A percentile compares a stretch with the other conserved stretches of the same genome.
Conservation (phyloP, 2,329 filamentous ascomycete species). For the Bisporella sp. region DNA sequence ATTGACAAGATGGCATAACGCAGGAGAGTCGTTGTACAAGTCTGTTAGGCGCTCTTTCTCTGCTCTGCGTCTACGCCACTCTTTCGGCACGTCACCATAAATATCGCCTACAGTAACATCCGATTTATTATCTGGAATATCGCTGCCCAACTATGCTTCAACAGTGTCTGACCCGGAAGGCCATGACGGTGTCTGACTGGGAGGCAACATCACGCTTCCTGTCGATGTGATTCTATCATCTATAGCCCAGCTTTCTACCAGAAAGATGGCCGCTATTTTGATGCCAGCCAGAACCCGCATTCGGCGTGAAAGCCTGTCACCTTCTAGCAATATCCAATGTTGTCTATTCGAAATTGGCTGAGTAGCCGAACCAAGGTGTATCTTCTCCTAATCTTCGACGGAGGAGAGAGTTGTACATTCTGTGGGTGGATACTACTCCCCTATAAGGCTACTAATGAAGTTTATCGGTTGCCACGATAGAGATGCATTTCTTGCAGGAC, state of each 20-base stretch:
- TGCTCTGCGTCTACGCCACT: no score
- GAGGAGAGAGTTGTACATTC: constrained; percentile 4
- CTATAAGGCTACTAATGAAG: neutral
- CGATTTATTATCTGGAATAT: neutral
- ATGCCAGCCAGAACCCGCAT: constrained; percentile 1
- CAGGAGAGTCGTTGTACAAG: no score
- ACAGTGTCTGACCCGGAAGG: neutral
- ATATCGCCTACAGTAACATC: neutral
- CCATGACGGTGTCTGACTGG: neutral
- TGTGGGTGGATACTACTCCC: constrained; percentile 1
- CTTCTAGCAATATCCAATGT: constrained; percentile 3
- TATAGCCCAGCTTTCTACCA: neutral
- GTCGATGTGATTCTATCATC: neutral
- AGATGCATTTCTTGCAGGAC: neutral
- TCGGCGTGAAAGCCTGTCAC: constrained; percentile 3
- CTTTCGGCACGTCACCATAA: no score
- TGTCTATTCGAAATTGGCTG: constrained; percentile 3
- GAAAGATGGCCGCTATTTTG: neutral
- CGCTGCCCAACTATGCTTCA: neutral
- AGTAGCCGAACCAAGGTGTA: constrained; percentile 2
- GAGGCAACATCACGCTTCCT: neutral
- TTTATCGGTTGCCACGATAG: neutral
- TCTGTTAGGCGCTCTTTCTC: no score
- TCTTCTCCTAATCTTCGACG: constrained; percentile 2
- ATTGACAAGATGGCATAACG: no score